Base-by-base conservation (phyloP, 2,329 filamentous ascomycete species). In the Mycosphaerella sp. region DNA sequence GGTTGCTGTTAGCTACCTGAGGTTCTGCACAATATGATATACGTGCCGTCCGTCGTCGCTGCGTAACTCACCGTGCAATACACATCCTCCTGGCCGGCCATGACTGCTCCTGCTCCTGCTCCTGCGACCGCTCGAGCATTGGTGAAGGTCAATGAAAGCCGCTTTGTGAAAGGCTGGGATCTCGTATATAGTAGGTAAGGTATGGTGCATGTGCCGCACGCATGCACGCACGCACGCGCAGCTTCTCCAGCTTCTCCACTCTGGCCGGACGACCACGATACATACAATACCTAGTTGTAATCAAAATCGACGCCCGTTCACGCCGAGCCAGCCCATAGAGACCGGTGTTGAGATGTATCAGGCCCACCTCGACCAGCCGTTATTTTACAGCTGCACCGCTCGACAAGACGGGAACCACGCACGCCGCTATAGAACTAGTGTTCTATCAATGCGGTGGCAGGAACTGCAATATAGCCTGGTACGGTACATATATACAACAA, bases 61-160 rank as follows among this genome's bases (percentile, higher is more conserved):
- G 46, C 34, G 51, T 17, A 29, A 70, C 77, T 62, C 70, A 84
- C 82, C 66, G 83, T 86, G 73, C 80, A 83, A 70, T 86, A 86
- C 52, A 82, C 82, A 71, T 83, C 80, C 69, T 80, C 79, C 58
- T 72, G 69, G 21, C 61, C 56, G 36, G 66, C 62, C 57, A 62
- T 62, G 31, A 47, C 45, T 34, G 46, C 46, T 21, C 6, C 34
- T 38, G 34, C 34, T 3, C 5, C 26, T 29, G 26, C 26, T 29
- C 26, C 26, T 29, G 26, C 26, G 26, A 29, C 26, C 5, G 26
- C 26, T 6, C 5, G 26, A 6, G 26, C 26, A 29, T 29, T 38
- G 10, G 34, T n/a, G 34, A 38, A n/a, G 10, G 4, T 38, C 34
- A 38, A 38, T 38, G 26, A 29, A 1, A 9, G 34, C 6, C 12